Evolutionary conservation across 2,329 filamentous ascomycete genomes (phyloP).

Genomic region (Nothophoma quercina): DNA sequence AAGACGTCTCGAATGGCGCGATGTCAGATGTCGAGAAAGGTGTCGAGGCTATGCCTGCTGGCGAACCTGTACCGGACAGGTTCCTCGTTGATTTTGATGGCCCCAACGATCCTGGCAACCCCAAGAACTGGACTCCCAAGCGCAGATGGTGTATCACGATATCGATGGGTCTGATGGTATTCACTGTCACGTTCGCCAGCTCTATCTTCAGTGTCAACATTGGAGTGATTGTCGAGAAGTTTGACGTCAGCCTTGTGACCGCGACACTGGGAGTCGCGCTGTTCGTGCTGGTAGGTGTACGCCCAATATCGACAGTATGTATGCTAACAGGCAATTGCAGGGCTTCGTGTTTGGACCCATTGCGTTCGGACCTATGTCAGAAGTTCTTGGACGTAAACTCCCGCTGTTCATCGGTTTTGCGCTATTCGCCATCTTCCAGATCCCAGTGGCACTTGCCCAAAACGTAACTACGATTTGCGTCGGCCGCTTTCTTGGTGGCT

Average conservation of each 20-base stretch:
- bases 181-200: constrained; percentile 57
- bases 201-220: constrained; percentile 68
- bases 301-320: too few relatives aligned
- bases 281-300: constrained; percentile 51
- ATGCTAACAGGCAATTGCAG: constrained; percentile 27
- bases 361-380: constrained; percentile 59
- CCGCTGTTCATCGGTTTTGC: constrained; percentile 44
- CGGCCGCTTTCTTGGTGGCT: constrained; percentile 60
- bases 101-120: constrained; percentile 72
- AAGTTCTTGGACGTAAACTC: constrained; percentile 55
- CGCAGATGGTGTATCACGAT: constrained; percentile 75
- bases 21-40: constrained; percentile 9
- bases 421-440: constrained; percentile 52
- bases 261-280: constrained; percentile 59
- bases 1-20: background rate
- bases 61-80: background rate
- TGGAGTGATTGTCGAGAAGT: constrained; percentile 59
- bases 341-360: constrained; percentile 60
- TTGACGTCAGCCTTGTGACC: constrained; percentile 55
- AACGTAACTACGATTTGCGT: constrained; percentile 61
- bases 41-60: background rate
- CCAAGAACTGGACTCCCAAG: constrained; percentile 72
- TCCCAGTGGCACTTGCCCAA: constrained; percentile 51
- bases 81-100: constrained; percentile 76
- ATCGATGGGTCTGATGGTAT: constrained; percentile 61